These are phyloP conservation scores for Trichosporon asahii DNA, from an alignment of 1,284 basidiomycete genomes.

Conservation along the genomic window DNA sequence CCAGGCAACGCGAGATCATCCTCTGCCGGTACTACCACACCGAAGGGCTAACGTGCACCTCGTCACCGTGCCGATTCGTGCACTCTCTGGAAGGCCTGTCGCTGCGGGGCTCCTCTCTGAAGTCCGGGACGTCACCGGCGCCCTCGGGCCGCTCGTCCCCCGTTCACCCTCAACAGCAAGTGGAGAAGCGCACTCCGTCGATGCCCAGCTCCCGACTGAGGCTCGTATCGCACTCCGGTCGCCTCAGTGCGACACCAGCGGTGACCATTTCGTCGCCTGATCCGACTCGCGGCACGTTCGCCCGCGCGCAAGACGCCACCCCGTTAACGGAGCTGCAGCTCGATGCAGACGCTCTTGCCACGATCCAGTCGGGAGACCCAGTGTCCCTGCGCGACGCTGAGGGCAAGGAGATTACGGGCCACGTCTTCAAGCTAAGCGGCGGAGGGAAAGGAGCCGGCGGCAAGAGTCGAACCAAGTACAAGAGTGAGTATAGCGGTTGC, in stretches of 20 bases:
- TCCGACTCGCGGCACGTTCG: slow-evolving; percentile 44
- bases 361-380: slow-evolving; percentile 16
- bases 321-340: slow-evolving; percentile 15
- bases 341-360: slow-evolving; percentile 14
- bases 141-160: background rate
- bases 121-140: background rate
- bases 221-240: background rate
- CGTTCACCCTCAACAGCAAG: background rate
- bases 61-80: slow-evolving; percentile 52
- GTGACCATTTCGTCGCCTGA: slow-evolving; percentile 13
- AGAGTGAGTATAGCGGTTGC: slow-evolving; percentile 35
- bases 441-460: slow-evolving; percentile 49
- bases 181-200: background rate
- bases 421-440: slow-evolving; percentile 49
- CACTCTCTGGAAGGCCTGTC: slow-evolving; percentile 35
- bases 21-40: slow-evolving; percentile 52
- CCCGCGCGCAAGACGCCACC: slow-evolving; percentile 30
- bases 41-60: slow-evolving; percentile 49
- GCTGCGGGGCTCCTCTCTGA: background rate
- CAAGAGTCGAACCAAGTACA: slow-evolving; percentile 45
- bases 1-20: slow-evolving; percentile 37
- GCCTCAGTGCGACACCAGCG: background rate
- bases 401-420: slow-evolving; percentile 40
- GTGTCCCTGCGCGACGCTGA: slow-evolving; percentile 35
- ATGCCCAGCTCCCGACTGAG: background rate